Conservation (phyloP, 129 eudicot species). For the Artemisia tridentata region DNA sequence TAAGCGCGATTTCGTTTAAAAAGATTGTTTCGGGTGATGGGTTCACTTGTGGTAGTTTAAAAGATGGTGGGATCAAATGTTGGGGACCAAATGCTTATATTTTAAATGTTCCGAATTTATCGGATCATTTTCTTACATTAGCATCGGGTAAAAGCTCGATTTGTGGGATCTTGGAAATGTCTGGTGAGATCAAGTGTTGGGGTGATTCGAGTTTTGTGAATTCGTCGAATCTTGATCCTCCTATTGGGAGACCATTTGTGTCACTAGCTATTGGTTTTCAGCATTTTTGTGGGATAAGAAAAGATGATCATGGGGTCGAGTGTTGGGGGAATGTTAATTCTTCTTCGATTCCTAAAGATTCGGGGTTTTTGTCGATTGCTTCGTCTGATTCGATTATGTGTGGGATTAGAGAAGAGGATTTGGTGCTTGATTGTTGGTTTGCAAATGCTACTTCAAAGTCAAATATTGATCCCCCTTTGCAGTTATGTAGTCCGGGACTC, state of each 20-base stretch:
- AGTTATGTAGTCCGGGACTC: conserved; percentile 91
- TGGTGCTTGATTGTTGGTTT: conserved; percentile 94
- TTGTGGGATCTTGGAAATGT: conserved; percentile 57
- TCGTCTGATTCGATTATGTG: conserved; percentile 66
- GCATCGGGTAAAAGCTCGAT: conserved; percentile 52
- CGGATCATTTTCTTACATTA: conserved; percentile 45
- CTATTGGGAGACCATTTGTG: conserved; percentile 52
- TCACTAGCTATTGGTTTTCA: conserved; percentile 60
- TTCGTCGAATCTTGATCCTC: conserved; percentile 33
- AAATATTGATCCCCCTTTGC: conserved; percentile 84
- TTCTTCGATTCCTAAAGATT: conserved; percentile 65
- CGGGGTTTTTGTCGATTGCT: conserved; percentile 76
- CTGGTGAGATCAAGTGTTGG: conserved; percentile 88
- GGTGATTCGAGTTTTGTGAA: conserved; percentile 33
- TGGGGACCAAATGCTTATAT: conserved; percentile 87
- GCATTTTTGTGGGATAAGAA: conserved; percentile 85
- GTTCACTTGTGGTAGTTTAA: conserved; percentile 65
- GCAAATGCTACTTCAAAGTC: conserved; percentile 41
- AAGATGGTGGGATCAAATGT: conserved; percentile 62
- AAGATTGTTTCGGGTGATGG: conserved; percentile 86
- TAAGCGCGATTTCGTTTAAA: conserved; percentile 38
- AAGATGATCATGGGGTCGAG: conserved; percentile 71
- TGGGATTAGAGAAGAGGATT: conserved; percentile 85
- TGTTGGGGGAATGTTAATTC: conserved; percentile 87
- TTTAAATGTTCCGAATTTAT: conserved; percentile 30